Conservation (phyloP, 805 yeast species). For the Teunomyces funiuensis region DNA sequence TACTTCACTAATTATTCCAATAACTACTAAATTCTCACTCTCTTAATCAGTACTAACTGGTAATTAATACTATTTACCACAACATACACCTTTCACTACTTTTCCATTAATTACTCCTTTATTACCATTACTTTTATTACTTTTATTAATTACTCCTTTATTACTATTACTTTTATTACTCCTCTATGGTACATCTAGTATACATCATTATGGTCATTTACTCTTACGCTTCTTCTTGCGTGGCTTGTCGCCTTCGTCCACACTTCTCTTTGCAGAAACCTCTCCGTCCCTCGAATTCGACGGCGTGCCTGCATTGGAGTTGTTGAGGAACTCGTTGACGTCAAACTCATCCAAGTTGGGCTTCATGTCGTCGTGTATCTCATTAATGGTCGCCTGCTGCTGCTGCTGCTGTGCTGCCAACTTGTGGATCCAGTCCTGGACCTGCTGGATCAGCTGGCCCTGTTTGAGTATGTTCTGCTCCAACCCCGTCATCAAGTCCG, state of each 20-base stretch:
- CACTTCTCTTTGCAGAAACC: background rate
- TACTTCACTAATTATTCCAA: too few relatives aligned
- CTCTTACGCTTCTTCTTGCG: background rate
- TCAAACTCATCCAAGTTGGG: slow-evolving; percentile 30
- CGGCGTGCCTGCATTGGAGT: slow-evolving; percentile 24
- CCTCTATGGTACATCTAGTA: too few relatives aligned
- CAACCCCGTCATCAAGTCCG: slow-evolving; percentile 35
- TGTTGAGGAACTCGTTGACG: slow-evolving; percentile 51
- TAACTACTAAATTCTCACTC: too few relatives aligned
- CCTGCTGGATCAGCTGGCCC: slow-evolving; percentile 54
- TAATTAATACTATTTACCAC: too few relatives aligned
- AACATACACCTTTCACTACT: too few relatives aligned
- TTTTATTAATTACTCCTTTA: too few relatives aligned
- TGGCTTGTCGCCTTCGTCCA: background rate
- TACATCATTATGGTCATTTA: background rate
- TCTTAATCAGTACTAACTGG: too few relatives aligned
- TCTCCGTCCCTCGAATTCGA: background rate
- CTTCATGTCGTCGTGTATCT: slow-evolving; percentile 10
- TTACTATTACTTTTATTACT: background rate
- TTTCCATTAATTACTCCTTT: too few relatives aligned
- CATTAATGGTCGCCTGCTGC: slow-evolving; percentile 12
- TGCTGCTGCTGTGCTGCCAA: slow-evolving; percentile 20
- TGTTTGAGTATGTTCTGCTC: slow-evolving; percentile 49
- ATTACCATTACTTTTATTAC: too few relatives aligned
- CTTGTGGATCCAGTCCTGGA: slow-evolving; percentile 55